Base-by-base conservation (phyloP, 2,329 filamentous ascomycete species). In the Xylariaceae sp. region DNA sequence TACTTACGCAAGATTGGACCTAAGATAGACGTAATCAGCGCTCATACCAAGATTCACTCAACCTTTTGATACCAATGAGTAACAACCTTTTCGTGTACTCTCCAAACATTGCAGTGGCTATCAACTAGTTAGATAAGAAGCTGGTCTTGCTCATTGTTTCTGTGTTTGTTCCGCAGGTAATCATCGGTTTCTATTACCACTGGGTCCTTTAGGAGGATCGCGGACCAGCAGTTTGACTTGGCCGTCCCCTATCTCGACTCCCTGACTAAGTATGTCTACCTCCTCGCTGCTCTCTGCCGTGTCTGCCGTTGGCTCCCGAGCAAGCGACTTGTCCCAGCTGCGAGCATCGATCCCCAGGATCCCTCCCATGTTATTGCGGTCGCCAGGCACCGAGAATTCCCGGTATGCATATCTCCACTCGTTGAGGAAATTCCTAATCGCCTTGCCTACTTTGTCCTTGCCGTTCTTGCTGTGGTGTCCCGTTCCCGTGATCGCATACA, bases 401-500 rank as follows among this genome's bases (percentile, higher is more conserved):
- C 93, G 87, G 73, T 93, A 99, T 0, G 90, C 88, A 68, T 97
- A 99, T 57, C 90, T 84, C 91, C 92, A 96, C 69, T 97, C 93
- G 66, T 93, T 95, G 50, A 99, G 76, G 74, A 95, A 97, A 60
- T 82, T 84, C 49, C 94, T 87, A 56, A 97, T 86, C 1, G 92
- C 91, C 73, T 96, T 96, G 66, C 93, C 93, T 34, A 99, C 90
- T 73, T 99, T 99, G 72, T 99, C 94, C 71, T 97, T 97, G 64
- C 94, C 93, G 67, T 97, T 97, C 77, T 97, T 97, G 69, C 90
- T 96, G 73, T 99, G 94, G 66, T 97, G 92, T 3, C 93, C 94
- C 1, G 93, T 97, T 42, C 94, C 94, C 1, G 92, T 97, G 68
- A 99, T 97, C 60, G 92, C 92, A 68, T 97, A 99, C 40, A 99